Base-by-base conservation (phyloP, 2,329 filamentous ascomycete species). In the Penicillium sp. region DNA sequence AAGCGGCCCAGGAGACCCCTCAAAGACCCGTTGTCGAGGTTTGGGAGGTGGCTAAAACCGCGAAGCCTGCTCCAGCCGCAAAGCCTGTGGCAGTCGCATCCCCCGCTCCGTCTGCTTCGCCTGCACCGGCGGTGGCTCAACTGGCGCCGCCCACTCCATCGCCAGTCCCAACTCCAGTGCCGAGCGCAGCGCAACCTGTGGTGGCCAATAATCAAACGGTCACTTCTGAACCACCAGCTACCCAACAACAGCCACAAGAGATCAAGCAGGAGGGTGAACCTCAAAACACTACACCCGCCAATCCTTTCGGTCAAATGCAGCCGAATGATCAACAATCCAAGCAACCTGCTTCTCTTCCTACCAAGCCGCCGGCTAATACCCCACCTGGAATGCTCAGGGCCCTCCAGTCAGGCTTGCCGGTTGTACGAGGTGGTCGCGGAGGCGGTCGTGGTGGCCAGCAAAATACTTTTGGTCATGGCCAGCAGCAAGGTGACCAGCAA, bases 11-110 rank as follows among this genome's bases (percentile, higher is more conserved):
- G n/a, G 89, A 96, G 46, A 97, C 92, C 0, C 93, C 93, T 0
- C 82, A 93, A 65, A 87, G 86, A 69, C 85, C 92, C 0, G 91
- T 97, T 4, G 84, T 79, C 9, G 92, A 97, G 73, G 92, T 97
- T 0, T 97, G 90, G 89, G 86, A 88, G 60, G 77, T 89, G 51
- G 92, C 89, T 0, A 92, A 93, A 74, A 79, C 76, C 51, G 82
- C 85, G 11, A 88, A 85, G 69, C 79, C 82, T 52, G 61, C 73
- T 20, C 71, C 79, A 20, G 53, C 79, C 20, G 60, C 73, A 23
- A 75, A 69, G 59, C 68, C 71, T 18, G 51, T 60, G 7, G 61
- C 66, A 46, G 51, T 59, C 49, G 51, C 58, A 20, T 57, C 65
- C 18, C 56, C 67, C 15, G 55, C 56, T 15, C 57, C 56, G 33